These are phyloP conservation scores for Metschnikowia reukaufii DNA, from an alignment of 805 yeast species.

Conservation along the genomic window DNA sequence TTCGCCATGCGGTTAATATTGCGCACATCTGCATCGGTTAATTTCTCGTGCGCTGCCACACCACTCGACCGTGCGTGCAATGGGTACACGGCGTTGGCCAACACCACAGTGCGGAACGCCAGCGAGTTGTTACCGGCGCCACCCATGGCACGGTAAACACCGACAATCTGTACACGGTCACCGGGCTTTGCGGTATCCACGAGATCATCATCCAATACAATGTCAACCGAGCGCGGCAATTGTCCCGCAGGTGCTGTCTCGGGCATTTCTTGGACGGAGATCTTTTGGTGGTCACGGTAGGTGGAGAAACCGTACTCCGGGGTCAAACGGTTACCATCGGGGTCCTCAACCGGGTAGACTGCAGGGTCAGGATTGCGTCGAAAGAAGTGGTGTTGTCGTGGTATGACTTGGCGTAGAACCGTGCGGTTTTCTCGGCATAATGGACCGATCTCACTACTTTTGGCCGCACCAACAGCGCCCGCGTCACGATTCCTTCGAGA, in stretches of 20 bases:
- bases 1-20: constrained; percentile 79
- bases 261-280: constrained; percentile 96
- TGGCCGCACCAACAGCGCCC: constrained; percentile 91
- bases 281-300: constrained; percentile 90
- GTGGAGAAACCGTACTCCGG: constrained; percentile 94
- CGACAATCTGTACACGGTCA: constrained; percentile 90
- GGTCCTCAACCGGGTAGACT: constrained; percentile 88
- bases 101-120: constrained; percentile 75
- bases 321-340: constrained; percentile 81
- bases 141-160: constrained; percentile 90
- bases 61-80: constrained; percentile 86
- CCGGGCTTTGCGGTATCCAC: constrained; percentile 95
- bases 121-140: constrained; percentile 60
- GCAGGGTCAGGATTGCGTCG: constrained; percentile 78
- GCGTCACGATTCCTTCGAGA: constrained; percentile 92
- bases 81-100: constrained; percentile 88
- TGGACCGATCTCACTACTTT: constrained; percentile 90
- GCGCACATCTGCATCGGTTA: constrained; percentile 81
- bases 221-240: constrained; percentile 88
- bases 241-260: constrained; percentile 98
- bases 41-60: constrained; percentile 64
- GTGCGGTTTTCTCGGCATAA: constrained; percentile 79
- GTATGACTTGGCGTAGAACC: constrained; percentile 88
- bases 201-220: constrained; percentile 90
- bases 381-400: constrained; percentile 90